These are phyloP conservation scores for Fonsecaea monophora DNA, from an alignment of 2,329 filamentous ascomycete species.

Conservation along the genomic window DNA sequence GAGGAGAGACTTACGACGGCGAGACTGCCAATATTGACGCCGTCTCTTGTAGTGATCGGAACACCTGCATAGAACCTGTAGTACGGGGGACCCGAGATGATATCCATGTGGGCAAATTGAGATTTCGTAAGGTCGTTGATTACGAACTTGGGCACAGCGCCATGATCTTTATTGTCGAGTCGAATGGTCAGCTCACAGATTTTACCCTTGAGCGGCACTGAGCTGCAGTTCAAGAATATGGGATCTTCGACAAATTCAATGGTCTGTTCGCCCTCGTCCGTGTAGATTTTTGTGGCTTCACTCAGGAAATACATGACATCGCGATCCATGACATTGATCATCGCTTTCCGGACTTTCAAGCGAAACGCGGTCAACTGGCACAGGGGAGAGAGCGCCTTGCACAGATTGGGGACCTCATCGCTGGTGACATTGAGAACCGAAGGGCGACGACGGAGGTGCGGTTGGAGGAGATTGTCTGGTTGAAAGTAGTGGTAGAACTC, in stretches of 20 bases:
- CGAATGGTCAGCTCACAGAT: conserved; percentile 46
- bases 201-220: conserved; percentile 44
- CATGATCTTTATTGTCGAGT: conserved; percentile 32
- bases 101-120: conserved; percentile 44
- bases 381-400: conserved; percentile 25
- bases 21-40: conserved; percentile 45
- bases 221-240: conserved; percentile 45
- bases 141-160: conserved; percentile 41
- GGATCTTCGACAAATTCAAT: conserved; percentile 45
- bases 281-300: conserved; percentile 53
- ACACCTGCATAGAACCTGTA: conserved; percentile 45
- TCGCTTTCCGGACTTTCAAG: conserved; percentile 45
- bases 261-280: conserved; percentile 39
- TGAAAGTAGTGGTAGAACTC: conserved; percentile 52
- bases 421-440: conserved; percentile 17
- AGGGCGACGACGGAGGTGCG: conserved; percentile 24
- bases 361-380: conserved; percentile 29
- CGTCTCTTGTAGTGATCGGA: conserved; percentile 43
- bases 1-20: conserved; percentile 33
- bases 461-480: conserved; percentile 41
- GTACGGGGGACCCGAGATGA: conserved; percentile 41
- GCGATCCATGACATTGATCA: conserved; percentile 57
- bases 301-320: conserved; percentile 58
- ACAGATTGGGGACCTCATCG: conserved; percentile 24
- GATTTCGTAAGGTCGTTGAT: conserved; percentile 45